Base-by-base conservation (phyloP, 495 filamentous ascomycete species). In the Evansstolkia leycettana region DNA sequence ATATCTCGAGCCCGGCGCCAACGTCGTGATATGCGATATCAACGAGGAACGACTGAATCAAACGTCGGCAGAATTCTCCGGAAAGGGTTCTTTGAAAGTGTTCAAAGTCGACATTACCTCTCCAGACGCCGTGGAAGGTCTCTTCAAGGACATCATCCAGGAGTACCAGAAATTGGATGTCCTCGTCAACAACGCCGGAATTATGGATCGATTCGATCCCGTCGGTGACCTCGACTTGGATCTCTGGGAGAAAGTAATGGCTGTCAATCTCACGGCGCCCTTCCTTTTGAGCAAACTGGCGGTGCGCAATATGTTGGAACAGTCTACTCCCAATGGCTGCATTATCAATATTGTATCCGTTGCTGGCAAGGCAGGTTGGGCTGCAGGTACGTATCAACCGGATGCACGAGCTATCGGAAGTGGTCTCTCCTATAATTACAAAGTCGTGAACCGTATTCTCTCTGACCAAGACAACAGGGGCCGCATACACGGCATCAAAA, bases 201-300 rank as follows among this genome's bases (percentile, higher is more conserved):
- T 68, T 31, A 79, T 82, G 73, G 74, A 61, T 14, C 59, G 55
- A 39, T 73, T 76, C 39, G 64, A 69, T 23, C 68, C 71, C 17
- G 64, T 69, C 9, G 73, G 69, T 13, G 59, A 62, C 20, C 46
- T 69, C 36, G 62, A 64, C 28, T 59, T 58, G 36, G 58, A 55
- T 17, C 40, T 64, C 5, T 79, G 73, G 76, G 61, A 81, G 45
- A 57, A 55, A 7, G 65, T 78, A 8, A 61, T 80, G 37, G 60
- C 57, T 27, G 48, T 78, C 39, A 80, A 79, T 46, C 55, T 79
- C 10, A 77, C 70, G 19, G 76, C 71, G 0, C 67, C 74, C 6
- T 70, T 70, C 39, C 39, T 75, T 36, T 40, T 62, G 38, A 69
- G 60, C 39, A 71, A 72, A 51, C 42, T 62, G 2, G 73, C 70